Conservation (phyloP, 2,329 filamentous ascomycete genomes). For the Stemphylium beticola region DNA sequence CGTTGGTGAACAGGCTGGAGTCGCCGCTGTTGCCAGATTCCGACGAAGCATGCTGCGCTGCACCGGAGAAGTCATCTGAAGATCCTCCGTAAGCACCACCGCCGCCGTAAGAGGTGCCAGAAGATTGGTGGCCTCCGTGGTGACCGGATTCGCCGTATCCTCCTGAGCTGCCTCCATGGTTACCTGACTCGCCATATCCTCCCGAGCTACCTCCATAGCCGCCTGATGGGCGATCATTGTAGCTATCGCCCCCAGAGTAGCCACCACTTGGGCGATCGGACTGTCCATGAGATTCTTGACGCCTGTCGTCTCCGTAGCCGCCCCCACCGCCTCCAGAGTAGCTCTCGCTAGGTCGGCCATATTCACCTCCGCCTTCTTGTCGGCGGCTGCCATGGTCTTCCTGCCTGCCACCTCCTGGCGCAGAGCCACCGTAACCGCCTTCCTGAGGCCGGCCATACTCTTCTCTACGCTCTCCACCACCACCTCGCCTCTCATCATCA, state of each 20-base stretch:
- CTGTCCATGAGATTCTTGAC: constrained; percentile 22
- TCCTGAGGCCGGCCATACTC: constrained; percentile 16
- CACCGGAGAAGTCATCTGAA: constrained; percentile 61
- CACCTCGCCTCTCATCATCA: constrained; percentile 12
- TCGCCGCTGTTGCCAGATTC: constrained; percentile 61
- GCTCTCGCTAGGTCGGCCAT: constrained; percentile 1
- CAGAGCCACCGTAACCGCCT: constrained; percentile 5
- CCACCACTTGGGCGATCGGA: background rate
- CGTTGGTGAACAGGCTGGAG: constrained; percentile 61
- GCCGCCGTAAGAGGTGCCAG: constrained; percentile 53
- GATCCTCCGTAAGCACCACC: constrained; percentile 41
- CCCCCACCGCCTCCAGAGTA: constrained; percentile 16
- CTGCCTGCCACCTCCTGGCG: too few species aligned
- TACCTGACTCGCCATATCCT: background rate
- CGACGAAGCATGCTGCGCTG: constrained; percentile 61
- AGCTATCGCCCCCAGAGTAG: constrained; percentile 1
- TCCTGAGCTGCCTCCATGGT: constrained; percentile 22
- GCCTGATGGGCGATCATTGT: constrained; percentile 32
- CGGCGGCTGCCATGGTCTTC: background rate
- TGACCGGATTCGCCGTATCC: constrained; percentile 30
- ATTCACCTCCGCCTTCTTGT: constrained; percentile 10
- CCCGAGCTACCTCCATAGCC: constrained; percentile 21
- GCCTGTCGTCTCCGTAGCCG: constrained; percentile 13
- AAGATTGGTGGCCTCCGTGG: constrained; percentile 43
- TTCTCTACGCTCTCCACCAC: constrained; percentile 15